Percentiles rank a stretch among this genome's conserved stretches.
phyloP scores from a whole-genome alignment of 1,139 yeast genomes.

The Diutina siamensis region DNA sequence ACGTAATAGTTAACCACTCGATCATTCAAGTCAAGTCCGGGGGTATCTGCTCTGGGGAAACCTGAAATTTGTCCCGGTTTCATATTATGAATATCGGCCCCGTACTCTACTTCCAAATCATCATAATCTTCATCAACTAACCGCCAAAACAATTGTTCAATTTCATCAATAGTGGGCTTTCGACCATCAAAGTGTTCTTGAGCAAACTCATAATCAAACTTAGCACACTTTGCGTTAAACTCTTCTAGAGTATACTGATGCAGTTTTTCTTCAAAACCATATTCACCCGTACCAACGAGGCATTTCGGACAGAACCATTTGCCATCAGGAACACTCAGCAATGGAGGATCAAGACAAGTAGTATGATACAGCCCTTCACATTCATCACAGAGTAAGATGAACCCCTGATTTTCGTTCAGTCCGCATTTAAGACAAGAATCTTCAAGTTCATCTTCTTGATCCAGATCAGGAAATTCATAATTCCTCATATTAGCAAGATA shows the following conservation, averaged over 20 bases:
- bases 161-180: constrained; percentile 21
- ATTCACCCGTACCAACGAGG: constrained; percentile 76
- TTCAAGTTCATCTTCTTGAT: constrained; percentile 16
- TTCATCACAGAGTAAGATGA: constrained; percentile 55
- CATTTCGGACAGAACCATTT: constrained; percentile 80
- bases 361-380: constrained; percentile 63
- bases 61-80: constrained; percentile 57
- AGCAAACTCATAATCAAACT: constrained; percentile 33
- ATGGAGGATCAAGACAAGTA: constrained; percentile 47
- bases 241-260: constrained; percentile 47
- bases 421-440: constrained; percentile 47
- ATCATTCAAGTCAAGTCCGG: not conserved
- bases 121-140: constrained; percentile 35
- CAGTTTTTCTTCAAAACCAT: constrained; percentile 71
- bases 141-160: constrained; percentile 56
- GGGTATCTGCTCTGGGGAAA: constrained; percentile 33
- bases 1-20: constrained; percentile 22
- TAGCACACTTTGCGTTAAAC: constrained; percentile 47
- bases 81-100: constrained; percentile 65
- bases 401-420: constrained; percentile 33
- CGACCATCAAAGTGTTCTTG: constrained; percentile 16
- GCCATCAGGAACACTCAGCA: constrained; percentile 38
- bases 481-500: constrained; percentile 21
- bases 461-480: constrained; percentile 13
- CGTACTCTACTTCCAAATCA: constrained; percentile 51